Base-by-base conservation (phyloP, 768 basidiomycete genomes). In the Phanerochaete sordida region DNA sequence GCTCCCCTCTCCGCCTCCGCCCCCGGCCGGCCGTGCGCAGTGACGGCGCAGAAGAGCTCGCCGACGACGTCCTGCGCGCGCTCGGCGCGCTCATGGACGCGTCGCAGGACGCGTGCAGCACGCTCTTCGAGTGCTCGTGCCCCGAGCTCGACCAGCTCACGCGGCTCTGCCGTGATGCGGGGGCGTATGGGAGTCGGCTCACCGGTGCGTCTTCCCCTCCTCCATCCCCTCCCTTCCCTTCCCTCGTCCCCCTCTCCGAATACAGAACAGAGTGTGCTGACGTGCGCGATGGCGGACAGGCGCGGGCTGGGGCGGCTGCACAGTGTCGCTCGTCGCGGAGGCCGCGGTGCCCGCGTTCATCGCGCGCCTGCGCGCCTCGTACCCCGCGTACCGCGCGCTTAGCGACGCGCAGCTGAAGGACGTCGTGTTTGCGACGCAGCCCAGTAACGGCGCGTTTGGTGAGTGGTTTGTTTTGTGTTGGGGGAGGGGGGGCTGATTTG, bases 251-350 rank as follows among this genome's bases (percentile, higher is more conserved):
- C n/a, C n/a, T n/a, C n/a, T n/a, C n/a, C n/a, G n/a, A n/a, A n/a
- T n/a, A n/a, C n/a, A n/a, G n/a, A n/a, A n/a, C n/a, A n/a, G n/a
- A n/a, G n/a, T n/a, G n/a, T n/a, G n/a, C n/a, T n/a, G n/a, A n/a
- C n/a, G n/a, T n/a, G n/a, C n/a, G n/a, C n/a, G n/a, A n/a, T 48
- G 62, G 30, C 45, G 54, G 26, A 3, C 61, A 90, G 90, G 91
- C 28, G 93, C 93, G 0, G 93, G 92, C 3, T 96, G 93, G 93
- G 94, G 94, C 37, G 93, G 93, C 5, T 94, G 92, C 67, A 90
- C 89, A 0, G 88, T 95, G 23, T 92, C 90, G 7, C 80, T 95
- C 21, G 87, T 95, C 16, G 79, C 83, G 7, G 87, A 88, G 67
- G 72, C 75, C 21, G 66, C 82, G 46, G 89, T 90, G 2, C 78